Evolutionary conservation across 306 rosid species (phyloP), one percentile per base, ranked within the genome.

Genomic region (Acmispon strigosus): DNA sequence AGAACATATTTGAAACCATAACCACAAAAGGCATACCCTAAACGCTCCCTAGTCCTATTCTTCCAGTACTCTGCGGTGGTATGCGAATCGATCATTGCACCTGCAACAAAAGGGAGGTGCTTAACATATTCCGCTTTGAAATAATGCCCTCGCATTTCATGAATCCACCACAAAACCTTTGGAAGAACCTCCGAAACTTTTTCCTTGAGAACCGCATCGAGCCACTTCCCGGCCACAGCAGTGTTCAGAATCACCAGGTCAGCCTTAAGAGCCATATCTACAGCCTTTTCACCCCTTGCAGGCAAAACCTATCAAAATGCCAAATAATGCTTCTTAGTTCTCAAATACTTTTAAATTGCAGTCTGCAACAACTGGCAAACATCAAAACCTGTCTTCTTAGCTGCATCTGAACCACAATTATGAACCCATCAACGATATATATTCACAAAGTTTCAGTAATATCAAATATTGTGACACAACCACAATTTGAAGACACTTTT

Each of bases 141-240:
- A 84, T 94, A 94, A 82, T 94, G 87, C 80, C 97, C 97, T 36
- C 97, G 94, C 97, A 94, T 94, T 80, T 94, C 97, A 83, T 90
- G 98, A 84, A 94, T 94, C 98, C 98, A 94, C 98, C 98, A 94
- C 69, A 94, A 87, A 80, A 91, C 95, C 91, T 90, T 94, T 32
- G 98, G 97, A 80, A 94, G 95, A 59, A 90, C 88, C 3, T 6
- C 71, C 44, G 87, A 70, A 77, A 90, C 88, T 66, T 89, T 90
- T 65, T 89, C 96, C 86, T 86, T 90, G 55, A 90, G 80, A 69
- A 89, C 88, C 12, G 83, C 86, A 87, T 89, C 98, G 75, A 94
- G 82, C 98, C 98, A 94, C 84, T 94, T 94, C 57, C 98, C 98
- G 65, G 98, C 94, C 48, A 94, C 98, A 44, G 97, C 98, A 55